Evolutionary conservation across 768 basidiomycete genomes (phyloP), one percentile per base, ranked within the genome.

Genomic region (Amanita phalloides): DNA sequence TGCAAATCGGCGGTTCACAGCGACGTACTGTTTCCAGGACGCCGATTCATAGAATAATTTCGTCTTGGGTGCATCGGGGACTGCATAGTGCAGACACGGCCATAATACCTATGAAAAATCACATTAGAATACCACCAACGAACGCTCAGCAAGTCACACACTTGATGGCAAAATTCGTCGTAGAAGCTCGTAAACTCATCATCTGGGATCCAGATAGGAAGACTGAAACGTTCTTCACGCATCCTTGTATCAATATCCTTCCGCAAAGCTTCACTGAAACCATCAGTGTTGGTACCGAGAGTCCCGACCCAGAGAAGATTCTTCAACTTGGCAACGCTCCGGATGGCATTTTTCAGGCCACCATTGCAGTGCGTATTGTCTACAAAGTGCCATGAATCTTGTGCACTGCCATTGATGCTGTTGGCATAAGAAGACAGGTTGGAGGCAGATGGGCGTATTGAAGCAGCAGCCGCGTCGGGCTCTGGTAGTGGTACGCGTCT

Each of bases 1-100:
- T 0, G 94, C 94, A 61, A 96, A 97, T 42, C 86, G 82, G 62
- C 86, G 75, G 71, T 99, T 99, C 54, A 94, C 91, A 9, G 85
- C 77, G 53, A 83, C 80, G 64, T 97, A 98, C 57, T 92, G 85
- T 57, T 82, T 80, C 73, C 82, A 97, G 0, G 84, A 77, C 0
- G 76, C 84, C 30, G 80, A 81, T 67, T 92, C 88, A 65, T 84
- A 88, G 63, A 86, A 89, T 36, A 77, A 63, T 56, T 86, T 90
- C 0, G 84, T 90, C 68, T 87, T 90, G 0, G 89, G 89, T 1
- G 89, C 90, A 60, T 91, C 89, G 2, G 89, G 89, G 45, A 91
- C 78, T 8, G 86, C 84, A 59, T 90, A 92, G 64, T 92, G 90
- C 14, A 93, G 69, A 56, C 83, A 85, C 0, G 90, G 90, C 90